These are phyloP conservation scores for Cyclocybe aegerita DNA, from an alignment of 768 basidiomycete genomes.

Conservation along the genomic window DNA sequence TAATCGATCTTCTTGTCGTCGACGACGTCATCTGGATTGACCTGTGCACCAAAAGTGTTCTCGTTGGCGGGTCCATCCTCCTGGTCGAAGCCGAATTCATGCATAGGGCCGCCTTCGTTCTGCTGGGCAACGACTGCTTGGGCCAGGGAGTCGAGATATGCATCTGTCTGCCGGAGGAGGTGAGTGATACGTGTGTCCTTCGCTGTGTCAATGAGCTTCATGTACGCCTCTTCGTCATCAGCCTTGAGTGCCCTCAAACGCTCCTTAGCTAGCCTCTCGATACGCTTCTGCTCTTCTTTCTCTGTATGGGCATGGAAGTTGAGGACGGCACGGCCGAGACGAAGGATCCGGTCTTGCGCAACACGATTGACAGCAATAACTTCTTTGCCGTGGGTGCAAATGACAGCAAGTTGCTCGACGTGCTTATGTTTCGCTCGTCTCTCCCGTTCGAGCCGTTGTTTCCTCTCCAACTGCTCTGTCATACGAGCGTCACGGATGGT, in stretches of 20 bases:
- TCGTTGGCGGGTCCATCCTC: slow-evolving; percentile 81
- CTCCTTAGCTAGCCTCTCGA: slow-evolving; percentile 95
- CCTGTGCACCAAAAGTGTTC: slow-evolving; percentile 86
- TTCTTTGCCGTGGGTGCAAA: slow-evolving; percentile 80
- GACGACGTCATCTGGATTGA: slow-evolving; percentile 57
- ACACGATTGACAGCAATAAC: slow-evolving; percentile 65
- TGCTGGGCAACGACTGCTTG: slow-evolving; percentile 94
- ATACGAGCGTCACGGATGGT: slow-evolving; percentile 84
- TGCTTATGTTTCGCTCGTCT: slow-evolving; percentile 95
- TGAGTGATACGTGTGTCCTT: slow-evolving; percentile 99
- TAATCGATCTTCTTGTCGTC: slow-evolving; percentile 87
- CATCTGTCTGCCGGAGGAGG: slow-evolving; percentile 89
- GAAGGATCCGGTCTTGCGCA: slow-evolving; percentile 64
- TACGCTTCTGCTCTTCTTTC: slow-evolving; percentile 96
- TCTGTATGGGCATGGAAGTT: slow-evolving; percentile 88
- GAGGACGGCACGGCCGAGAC: slow-evolving; percentile 78
- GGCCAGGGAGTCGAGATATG: slow-evolving; percentile 92
- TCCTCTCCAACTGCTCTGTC: slow-evolving; percentile 87
- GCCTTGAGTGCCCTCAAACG: slow-evolving; percentile 96
- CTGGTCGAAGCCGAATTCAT: slow-evolving; percentile 47
- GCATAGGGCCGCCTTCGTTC: slow-evolving; percentile 54
- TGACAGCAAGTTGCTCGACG: slow-evolving; percentile 86
- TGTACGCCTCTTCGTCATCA: slow-evolving; percentile 99
- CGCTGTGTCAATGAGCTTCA: slow-evolving; percentile 97
- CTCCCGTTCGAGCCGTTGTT: slow-evolving; percentile 91